Evolutionary conservation across 2,329 filamentous ascomycete species (phyloP).

Genomic region (Pseudopithomyces maydicus): DNA sequence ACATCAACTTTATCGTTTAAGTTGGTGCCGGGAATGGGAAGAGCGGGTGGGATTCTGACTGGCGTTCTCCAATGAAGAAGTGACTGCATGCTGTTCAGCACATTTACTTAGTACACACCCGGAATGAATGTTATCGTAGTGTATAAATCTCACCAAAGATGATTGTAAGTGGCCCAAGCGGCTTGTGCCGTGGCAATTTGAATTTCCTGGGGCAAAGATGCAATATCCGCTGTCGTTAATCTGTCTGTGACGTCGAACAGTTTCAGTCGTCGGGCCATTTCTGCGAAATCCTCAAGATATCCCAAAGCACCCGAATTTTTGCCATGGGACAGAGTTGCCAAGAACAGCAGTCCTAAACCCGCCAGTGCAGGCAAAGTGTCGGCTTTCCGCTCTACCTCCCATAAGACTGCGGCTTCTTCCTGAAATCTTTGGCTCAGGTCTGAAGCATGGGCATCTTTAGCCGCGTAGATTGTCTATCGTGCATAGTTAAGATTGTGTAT

Average conservation of each 20-base stretch:
- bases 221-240: not conserved
- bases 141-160: not conserved
- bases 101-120: not conserved
- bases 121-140: not conserved
- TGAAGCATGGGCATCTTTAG: not conserved
- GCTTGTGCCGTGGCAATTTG: not conserved
- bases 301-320: not conserved
- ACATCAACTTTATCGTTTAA: not conserved
- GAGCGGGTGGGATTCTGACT: not conserved
- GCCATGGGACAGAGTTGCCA: not conserved
- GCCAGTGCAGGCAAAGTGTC: not conserved
- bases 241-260: not conserved
- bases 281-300: not conserved
- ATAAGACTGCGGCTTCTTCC: not conserved
- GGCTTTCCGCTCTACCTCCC: not conserved
- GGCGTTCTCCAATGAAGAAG: not conserved
- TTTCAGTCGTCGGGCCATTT: not conserved
- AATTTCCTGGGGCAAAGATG: too few species aligned
- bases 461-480: not conserved
- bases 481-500: not conserved
- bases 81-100: not conserved
- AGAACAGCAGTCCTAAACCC: not conserved
- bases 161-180: conserved; percentile 2
- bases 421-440: not conserved
- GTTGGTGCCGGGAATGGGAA: not conserved